Evolutionary conservation across 2,329 filamentous ascomycete genomes (phyloP), one percentile per base, ranked within the genome.

Genomic region (Colletotrichum orchidophilum): DNA sequence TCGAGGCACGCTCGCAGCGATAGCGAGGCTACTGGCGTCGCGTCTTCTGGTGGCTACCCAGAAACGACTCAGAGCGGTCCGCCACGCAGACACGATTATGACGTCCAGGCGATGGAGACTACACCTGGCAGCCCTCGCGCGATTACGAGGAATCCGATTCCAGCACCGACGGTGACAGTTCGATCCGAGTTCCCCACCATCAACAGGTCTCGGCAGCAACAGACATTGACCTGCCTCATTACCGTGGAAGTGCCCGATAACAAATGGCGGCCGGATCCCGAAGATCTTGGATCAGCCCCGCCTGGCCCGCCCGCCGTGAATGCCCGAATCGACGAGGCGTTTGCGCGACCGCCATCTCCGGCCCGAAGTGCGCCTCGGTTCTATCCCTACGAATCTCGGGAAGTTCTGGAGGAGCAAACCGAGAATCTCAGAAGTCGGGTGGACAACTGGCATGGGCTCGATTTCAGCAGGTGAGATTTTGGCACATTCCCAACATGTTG

Each of bases 381-480:
- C 73, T 87, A 89, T 71, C 92, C 92, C 1, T 94, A 93, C 75
- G 94, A 97, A 80, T 88, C 93, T 2, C 86, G 90, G 3, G 93
- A 95, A 75, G 91, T 91, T 5, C 81, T 98, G 68, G 92, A 96
- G 65, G 92, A 96, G 74, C 93, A 96, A 78, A 97, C 95, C 0
- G 94, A 98, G 77, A 94, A 91, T 73, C 83, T 99, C 70, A 91
- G 94, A 69, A 90, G 86, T 55, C 92, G 95, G n/a, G 96, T 99
- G 12, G 96, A 99, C 77, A 98, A 98, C 76, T 99, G 96, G 96
- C 96, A 99, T 80, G 96, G 96, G 0, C 86, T 99, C 24, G 96
- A 98, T 78, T 98, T 98, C 78, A 90, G 91, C 78, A 90, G 94
- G 87, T 93, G 83, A 76, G 85, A 74, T 70, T 67, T 26, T 46